phyloP scores from a whole-genome alignment of 192 early-diverging fungal species.

The Coemansia sp. region DNA sequence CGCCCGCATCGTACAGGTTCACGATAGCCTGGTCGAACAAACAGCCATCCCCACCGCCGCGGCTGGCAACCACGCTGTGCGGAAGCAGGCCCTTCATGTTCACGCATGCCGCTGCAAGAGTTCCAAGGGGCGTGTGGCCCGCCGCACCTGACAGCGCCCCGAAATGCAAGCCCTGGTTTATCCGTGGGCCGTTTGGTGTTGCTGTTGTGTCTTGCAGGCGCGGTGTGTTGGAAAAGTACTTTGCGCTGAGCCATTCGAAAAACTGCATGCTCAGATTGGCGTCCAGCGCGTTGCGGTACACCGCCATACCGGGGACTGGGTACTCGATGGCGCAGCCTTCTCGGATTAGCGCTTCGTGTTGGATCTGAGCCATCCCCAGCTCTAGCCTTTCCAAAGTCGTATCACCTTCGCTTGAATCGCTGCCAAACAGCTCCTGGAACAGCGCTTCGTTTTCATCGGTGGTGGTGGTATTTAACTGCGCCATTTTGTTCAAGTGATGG shows the following conservation, averaged over 20 bases:
- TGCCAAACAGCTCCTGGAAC: conserved; percentile 26
- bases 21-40: conserved; percentile 57
- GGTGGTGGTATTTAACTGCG: neutral
- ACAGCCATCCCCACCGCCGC: neutral
- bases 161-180: conserved; percentile 50
- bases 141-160: conserved; percentile 13
- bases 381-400: neutral
- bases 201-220: neutral
- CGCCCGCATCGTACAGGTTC: conserved; percentile 56
- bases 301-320: conserved; percentile 20
- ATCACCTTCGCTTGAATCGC: neutral
- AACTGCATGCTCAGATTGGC: conserved; percentile 9
- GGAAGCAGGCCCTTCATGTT: conserved; percentile 4
- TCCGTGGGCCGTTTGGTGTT: neutral
- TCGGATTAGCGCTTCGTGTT: neutral
- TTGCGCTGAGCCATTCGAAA: conserved; percentile 32
- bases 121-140: conserved; percentile 18
- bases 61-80: neutral
- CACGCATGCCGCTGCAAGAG: conserved; percentile 5
- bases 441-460: neutral
- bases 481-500: neutral
- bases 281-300: conserved; percentile 10
- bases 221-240: conserved; percentile 29
- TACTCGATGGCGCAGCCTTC: conserved; percentile 2
- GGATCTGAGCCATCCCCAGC: neutral